Percentiles rank a stretch among this genome's conserved stretches.
These are phyloP conservation scores for Nephelium lappaceum DNA, from an alignment of 345 rosid species.

Conservation along the genomic window DNA sequence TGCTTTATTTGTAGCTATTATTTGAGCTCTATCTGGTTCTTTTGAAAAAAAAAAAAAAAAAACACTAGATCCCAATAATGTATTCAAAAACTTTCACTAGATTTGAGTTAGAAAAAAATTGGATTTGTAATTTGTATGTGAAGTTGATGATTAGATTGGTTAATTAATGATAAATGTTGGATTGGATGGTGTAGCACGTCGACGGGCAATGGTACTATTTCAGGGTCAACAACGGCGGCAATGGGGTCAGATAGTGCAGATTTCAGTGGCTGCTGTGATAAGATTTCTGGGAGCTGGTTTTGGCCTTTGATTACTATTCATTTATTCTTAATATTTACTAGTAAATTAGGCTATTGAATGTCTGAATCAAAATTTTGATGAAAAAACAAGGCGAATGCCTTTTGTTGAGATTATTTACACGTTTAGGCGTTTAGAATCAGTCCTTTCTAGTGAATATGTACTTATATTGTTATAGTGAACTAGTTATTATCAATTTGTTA, in stretches of 20 bases:
- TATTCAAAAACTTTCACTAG: background rate
- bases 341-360: background rate
- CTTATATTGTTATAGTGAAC: background rate
- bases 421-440: slow-evolving; percentile 4
- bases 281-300: slow-evolving; percentile 31
- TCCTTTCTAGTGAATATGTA: background rate
- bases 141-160: too few species aligned
- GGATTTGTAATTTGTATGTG: too few species aligned
- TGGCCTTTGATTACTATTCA: slow-evolving; percentile 24
- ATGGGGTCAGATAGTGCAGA: slow-evolving; percentile 48
- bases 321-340: slow-evolving; percentile 14
- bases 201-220: slow-evolving; percentile 46
- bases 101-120: background rate
- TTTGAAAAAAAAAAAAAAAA: background rate
- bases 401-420: background rate
- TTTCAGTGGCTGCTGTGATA: slow-evolving; percentile 42
- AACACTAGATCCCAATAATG: slow-evolving; percentile 4
- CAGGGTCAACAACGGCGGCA: slow-evolving; percentile 41
- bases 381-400: slow-evolving; percentile 2
- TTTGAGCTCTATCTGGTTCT: background rate
- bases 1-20: background rate
- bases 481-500: background rate
- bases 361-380: background rate
- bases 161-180: slow-evolving; percentile 12
- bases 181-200: slow-evolving; percentile 51